Evolutionary conservation across 768 basidiomycete species (phyloP), one percentile per base, ranked within the genome.

Genomic region (Roridomyces roridus): DNA sequence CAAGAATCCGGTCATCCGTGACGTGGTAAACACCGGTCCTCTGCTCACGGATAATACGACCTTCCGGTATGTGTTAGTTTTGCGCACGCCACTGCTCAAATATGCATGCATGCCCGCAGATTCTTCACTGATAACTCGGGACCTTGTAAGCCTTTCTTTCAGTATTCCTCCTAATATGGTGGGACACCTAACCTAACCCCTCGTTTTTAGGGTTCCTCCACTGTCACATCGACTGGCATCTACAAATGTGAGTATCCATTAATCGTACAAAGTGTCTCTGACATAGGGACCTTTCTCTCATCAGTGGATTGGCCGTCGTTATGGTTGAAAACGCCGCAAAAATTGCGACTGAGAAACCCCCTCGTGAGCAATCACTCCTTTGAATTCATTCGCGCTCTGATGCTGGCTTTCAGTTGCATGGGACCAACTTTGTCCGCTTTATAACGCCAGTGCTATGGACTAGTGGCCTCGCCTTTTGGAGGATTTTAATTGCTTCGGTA

Each of bases 61-160:
- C 21, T 44, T 57, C 42, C 47, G 55, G 45, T 55, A n/a, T n/a
- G n/a, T n/a, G n/a, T n/a, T n/a, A n/a, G 2, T 14, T 17, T 24
- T 17, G 8, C 34, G 5, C n/a, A 11, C 18, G 17, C 5, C 10
- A 9, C 1, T 4, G 23, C 17, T 15, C 40, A 4, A 12, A 15
- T n/a, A n/a, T n/a, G n/a, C n/a, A 14, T 15, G 10, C 12, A 10
- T 39, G 8, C 25, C 3, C 58, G 17, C 34, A 49, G 80, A 36
- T 83, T 81, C 69, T 50, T 71, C 25, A 83, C 85, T 5, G 79
- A 88, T 63, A 87, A 87, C 68, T 79, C 85, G 0, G 86, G 86
- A 11, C 79, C 78, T 15, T 55, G 53, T 54, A 29, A 18, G 44
- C n/a, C n/a, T n/a, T n/a, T n/a, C n/a, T n/a, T n/a, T n/a, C n/a